Base-by-base conservation (phyloP, 164 flowering plant species). In the Chimonanthus salicifolius region DNA sequence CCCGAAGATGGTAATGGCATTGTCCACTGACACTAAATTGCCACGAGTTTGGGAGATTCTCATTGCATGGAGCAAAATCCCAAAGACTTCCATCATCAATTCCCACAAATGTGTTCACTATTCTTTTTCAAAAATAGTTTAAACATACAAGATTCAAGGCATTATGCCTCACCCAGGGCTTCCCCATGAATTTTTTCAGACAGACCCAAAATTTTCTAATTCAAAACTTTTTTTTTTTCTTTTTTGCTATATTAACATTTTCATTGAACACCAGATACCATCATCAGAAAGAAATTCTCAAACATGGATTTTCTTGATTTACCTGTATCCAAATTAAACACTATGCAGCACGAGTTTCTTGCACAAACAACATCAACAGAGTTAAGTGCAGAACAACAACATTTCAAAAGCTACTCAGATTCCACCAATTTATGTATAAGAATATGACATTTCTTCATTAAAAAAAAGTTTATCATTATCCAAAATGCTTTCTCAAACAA, bases 301-400 rank as follows among this genome's bases (percentile, higher is more conserved):
- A 66, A 43, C 44, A 71, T 21, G 68, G 67, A 62, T 21, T 43
- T 68, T 68, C 71, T 33, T 47, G 16, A 64, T 70, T 45, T 54
- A 6, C 63, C 63, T 50, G 13, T 20, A 20, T 9, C 63, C 68
- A 20, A 13, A 20, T 49, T 47, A 6, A 62, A 49, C 46, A 10
- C 50, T 43, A 47, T n/a, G 5, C 18, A 44, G 58, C 6, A 67
- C 18, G 64, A 49, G 48, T 46, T 49, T 47, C 50, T 20, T 46
- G 4, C 47, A 7, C 58, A 71, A 7, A 64, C 49, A 7, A 7
- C 13, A 60, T 33, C 33, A 33, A 33, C 33, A 33, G 33, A 33
- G 33, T 33, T 33, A 33, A 33, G 33, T 33, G 33, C 33, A 33
- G 33, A 33, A 33, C 33, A 33, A 33, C 33, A 33, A 33, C 33